Conservation (phyloP, 1,139 yeast species). For the Debaryomyces psychrophilus region DNA sequence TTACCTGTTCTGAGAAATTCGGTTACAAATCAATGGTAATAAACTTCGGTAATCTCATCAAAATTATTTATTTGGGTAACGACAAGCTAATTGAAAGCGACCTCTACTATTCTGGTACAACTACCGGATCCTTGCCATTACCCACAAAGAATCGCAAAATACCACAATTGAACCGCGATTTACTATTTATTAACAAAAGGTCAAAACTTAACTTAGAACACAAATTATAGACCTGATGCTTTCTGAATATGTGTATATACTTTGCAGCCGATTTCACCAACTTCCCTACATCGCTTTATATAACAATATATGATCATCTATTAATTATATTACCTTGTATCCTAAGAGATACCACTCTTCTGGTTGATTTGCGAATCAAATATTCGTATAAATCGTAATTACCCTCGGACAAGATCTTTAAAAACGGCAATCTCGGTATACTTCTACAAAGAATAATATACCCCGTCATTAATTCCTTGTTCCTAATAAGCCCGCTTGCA, state of each 20-base stretch:
- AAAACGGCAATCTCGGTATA: no score
- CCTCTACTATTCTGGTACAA: slow-evolving; percentile 40
- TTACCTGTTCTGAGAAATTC: slow-evolving; percentile 55
- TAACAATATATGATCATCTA: background rate
- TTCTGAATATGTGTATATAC: background rate
- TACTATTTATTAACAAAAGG: slow-evolving; percentile 55
- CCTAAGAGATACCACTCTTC: no score
- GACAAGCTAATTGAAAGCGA: slow-evolving; percentile 48
- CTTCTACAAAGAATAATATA: no score
- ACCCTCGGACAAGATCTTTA: no score
- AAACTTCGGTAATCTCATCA: slow-evolving; percentile 71
- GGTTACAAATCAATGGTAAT: slow-evolving; percentile 80
- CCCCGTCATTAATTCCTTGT: no score
- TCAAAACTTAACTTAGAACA: slow-evolving; percentile 28
- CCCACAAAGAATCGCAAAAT: slow-evolving; percentile 15
- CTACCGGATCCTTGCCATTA: slow-evolving; percentile 24
- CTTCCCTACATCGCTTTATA: background rate
- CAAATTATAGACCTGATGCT: no score
- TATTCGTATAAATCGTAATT: no score
- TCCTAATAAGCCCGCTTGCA: no score
- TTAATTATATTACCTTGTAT: background rate
- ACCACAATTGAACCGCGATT: slow-evolving; percentile 29
- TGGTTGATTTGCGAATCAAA: no score
- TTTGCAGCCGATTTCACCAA: background rate
- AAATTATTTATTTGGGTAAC: slow-evolving; percentile 73